These are phyloP conservation scores for Suhomyces kunorum DNA, from an alignment of 1,139 yeast species.

Conservation along the genomic window DNA sequence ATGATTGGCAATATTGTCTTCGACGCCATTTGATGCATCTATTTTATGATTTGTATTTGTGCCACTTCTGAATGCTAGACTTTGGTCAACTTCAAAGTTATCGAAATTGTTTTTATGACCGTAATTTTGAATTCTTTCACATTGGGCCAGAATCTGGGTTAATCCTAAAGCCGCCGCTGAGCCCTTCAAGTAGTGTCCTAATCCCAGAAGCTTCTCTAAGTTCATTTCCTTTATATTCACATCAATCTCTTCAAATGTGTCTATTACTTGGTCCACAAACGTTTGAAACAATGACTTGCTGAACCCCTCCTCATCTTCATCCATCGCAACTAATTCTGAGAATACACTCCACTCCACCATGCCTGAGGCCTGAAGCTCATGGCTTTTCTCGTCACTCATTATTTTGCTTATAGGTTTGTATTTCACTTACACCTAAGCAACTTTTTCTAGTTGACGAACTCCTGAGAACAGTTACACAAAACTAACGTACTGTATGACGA, in stretches of 20 bases:
- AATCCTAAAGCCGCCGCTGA: slow-evolving; percentile 94
- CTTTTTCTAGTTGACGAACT: slow-evolving; percentile 14
- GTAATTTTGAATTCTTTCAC: slow-evolving; percentile 90
- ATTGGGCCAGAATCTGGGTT: slow-evolving; percentile 74
- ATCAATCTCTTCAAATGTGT: slow-evolving; percentile 75
- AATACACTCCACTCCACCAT: slow-evolving; percentile 87
- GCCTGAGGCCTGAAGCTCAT: slow-evolving; percentile 52
- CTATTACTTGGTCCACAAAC: slow-evolving; percentile 85
- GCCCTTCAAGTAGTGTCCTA: slow-evolving; percentile 94
- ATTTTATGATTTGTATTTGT: not conserved
- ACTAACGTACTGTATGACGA: slow-evolving; percentile 2
- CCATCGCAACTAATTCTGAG: slow-evolving; percentile 89
- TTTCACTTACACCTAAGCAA: slow-evolving; percentile 14
- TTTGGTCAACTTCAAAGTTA: slow-evolving; percentile 29
- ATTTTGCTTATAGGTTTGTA: slow-evolving; percentile 1
- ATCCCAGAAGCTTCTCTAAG: slow-evolving; percentile 62
- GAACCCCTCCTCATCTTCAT: slow-evolving; percentile 88
- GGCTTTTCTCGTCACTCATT: slow-evolving; percentile 41
- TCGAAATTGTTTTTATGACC: slow-evolving; percentile 60
- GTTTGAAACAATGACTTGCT: slow-evolving; percentile 74
- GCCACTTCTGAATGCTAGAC: slow-evolving; percentile 6
- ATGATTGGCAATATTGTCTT: not conserved
- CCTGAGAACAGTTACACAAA: slow-evolving; percentile 14
- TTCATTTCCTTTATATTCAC: slow-evolving; percentile 48
- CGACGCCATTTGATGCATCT: slow-evolving; percentile 2